These are phyloP conservation scores for Paracorniculantispora psalliotae DNA, from an alignment of 2,329 filamentous ascomycete species.

Conservation along the genomic window DNA sequence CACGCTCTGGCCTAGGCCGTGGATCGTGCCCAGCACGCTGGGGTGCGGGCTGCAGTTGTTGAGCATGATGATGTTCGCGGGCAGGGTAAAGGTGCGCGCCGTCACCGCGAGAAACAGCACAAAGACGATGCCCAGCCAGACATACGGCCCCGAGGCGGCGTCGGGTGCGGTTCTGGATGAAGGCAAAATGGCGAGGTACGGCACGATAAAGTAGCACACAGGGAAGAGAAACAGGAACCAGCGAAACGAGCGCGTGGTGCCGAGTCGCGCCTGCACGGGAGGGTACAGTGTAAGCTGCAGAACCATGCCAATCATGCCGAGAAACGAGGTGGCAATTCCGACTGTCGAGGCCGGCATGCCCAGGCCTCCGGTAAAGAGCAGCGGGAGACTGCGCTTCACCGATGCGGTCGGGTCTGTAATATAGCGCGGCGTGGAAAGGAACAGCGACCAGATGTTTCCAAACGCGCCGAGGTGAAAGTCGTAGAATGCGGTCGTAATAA, in stretches of 20 bases:
- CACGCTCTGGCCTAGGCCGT: conserved; percentile 48
- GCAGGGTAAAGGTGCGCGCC: conserved; percentile 64
- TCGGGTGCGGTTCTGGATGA: conserved; percentile 37
- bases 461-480: conserved; percentile 68
- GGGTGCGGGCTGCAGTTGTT: conserved; percentile 58
- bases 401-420: conserved; percentile 24
- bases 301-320: conserved; percentile 63
- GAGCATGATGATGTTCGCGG: conserved; percentile 53
- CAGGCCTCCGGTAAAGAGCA: conserved; percentile 60
- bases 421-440: conserved; percentile 60
- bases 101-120: conserved; percentile 66
- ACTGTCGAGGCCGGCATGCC: conserved; percentile 63
- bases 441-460: conserved; percentile 63
- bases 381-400: conserved; percentile 32
- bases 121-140: conserved; percentile 57
- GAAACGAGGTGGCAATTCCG: conserved; percentile 63
- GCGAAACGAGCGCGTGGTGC: conserved; percentile 62
- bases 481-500: conserved; percentile 62
- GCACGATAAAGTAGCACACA: conserved; percentile 61
- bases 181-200: conserved; percentile 61
- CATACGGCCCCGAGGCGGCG: conserved; percentile 42
- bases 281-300: conserved; percentile 68
- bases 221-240: conserved; percentile 63
- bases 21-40: conserved; percentile 53
- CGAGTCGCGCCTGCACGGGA: conserved; percentile 56